phyloP scores from a whole-genome alignment of 2,329 filamentous ascomycete species.

The Colletotrichum sp. region DNA sequence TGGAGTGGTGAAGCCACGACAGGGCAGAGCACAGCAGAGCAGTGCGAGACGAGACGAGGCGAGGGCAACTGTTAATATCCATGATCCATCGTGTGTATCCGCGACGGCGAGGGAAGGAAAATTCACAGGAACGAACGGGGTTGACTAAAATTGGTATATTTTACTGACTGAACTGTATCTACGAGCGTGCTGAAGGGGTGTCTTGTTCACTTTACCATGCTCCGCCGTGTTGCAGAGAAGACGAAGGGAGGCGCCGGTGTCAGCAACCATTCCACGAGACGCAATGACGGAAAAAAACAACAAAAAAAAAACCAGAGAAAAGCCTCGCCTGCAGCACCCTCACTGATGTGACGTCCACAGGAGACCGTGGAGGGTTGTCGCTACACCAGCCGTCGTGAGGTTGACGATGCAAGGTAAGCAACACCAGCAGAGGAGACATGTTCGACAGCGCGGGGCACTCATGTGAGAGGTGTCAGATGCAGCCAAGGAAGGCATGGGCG shows the following conservation, averaged over 20 bases:
- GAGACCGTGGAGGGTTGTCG: neutral
- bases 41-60: neutral
- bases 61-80: neutral
- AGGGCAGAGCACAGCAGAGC: neutral
- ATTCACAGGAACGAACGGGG: neutral
- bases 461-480: neutral
- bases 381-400: neutral
- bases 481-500: neutral
- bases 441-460: neutral
- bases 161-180: neutral
- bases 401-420: neutral
- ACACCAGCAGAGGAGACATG: neutral
- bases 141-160: neutral
- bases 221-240: neutral
- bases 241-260: neutral
- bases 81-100: neutral
- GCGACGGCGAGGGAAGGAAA: neutral
- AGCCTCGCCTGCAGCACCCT: neutral
- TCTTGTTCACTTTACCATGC: neutral
- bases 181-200: neutral
- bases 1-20: neutral
- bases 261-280: neutral
- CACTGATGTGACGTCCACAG: neutral
- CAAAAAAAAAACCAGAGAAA: neutral
- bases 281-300: neutral